These are phyloP conservation scores for Trichosporon ovoides DNA, from an alignment of 1,284 basidiomycete species.

Conservation along the genomic window DNA sequence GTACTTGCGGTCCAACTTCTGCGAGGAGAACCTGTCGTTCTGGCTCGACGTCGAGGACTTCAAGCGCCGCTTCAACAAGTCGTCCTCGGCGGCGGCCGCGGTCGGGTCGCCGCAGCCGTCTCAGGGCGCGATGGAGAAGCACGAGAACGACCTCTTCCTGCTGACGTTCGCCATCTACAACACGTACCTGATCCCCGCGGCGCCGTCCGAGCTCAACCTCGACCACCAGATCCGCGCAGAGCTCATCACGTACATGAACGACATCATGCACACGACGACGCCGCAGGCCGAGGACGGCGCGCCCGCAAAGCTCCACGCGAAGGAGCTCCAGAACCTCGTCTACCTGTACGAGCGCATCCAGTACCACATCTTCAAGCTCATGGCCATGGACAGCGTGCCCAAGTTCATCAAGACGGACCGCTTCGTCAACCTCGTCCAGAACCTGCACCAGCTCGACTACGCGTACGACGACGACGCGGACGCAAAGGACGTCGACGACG, in stretches of 20 bases:
- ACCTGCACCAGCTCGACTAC: constrained; percentile 32
- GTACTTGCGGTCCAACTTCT: constrained; percentile 88
- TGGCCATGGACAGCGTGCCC: constrained; percentile 96
- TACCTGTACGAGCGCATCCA: constrained; percentile 93
- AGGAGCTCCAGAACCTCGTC: constrained; percentile 90
- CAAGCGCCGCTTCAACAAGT: constrained; percentile 90
- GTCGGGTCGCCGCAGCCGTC: constrained; percentile 48
- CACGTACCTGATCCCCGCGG: constrained; percentile 86
- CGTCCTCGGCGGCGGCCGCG: constrained; percentile 74
- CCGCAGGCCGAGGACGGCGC: constrained; percentile 53
- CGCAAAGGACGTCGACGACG: constrained; percentile 14
- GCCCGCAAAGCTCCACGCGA: constrained; percentile 78
- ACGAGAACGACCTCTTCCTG: constrained; percentile 90
- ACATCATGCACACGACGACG: constrained; percentile 56
- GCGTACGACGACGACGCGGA: constrained; percentile 29
- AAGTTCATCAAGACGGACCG: constrained; percentile 51
- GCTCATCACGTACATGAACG: constrained; percentile 84
- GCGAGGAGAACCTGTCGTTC: constrained; percentile 95
- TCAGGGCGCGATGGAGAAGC: constrained; percentile 84
- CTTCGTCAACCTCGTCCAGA: constrained; percentile 24
- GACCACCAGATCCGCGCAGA: constrained; percentile 94
- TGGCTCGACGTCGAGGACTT: constrained; percentile 98
- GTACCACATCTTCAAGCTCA: constrained; percentile 89
- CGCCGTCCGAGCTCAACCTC: constrained; percentile 93
- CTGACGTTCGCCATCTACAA: constrained; percentile 80